Conservation (phyloP, 306 rosid species). For the Cucurbita pepo region DNA sequence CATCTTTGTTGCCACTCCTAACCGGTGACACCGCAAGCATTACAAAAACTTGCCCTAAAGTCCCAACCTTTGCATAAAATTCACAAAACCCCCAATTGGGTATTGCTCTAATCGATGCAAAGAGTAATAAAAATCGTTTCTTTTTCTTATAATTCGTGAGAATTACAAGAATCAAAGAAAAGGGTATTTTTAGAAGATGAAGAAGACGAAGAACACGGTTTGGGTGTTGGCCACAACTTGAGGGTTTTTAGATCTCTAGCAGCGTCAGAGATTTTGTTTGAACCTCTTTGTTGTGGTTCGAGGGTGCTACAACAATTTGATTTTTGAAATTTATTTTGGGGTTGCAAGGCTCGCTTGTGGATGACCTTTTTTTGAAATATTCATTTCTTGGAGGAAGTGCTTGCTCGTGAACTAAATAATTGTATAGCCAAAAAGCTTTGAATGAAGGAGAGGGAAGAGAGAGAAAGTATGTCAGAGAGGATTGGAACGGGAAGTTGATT, state of each 20-base stretch:
- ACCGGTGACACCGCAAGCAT: conserved; percentile 70
- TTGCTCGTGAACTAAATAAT: conserved; percentile 24
- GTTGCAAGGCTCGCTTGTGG: conserved; percentile 28
- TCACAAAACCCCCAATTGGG: not conserved
- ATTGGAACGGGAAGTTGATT: conserved; percentile 13
- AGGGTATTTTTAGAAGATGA: not conserved
- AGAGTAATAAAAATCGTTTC: too few relatives aligned
- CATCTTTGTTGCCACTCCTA: conserved; percentile 35
- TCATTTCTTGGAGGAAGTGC: not conserved
- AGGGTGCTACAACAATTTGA: not conserved
- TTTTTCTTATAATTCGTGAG: not conserved
- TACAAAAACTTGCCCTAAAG: conserved; percentile 4
- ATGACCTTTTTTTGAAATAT: conserved; percentile 27
- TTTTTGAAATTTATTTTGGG: not conserved
- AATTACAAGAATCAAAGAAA: not conserved
- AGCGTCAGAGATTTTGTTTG: conserved; percentile 28
- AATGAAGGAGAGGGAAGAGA: not conserved
- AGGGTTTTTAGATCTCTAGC: conserved; percentile 14
- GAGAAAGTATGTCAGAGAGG: conserved; percentile 17
- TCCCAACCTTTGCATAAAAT: not conserved
- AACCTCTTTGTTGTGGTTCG: conserved; percentile 27
- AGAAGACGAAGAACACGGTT: not conserved
- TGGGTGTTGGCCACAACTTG: conserved; percentile 59
- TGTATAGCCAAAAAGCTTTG: not conserved
- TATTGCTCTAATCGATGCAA: not conserved